Evolutionary conservation across 1,284 basidiomycete species (phyloP), one percentile per base, ranked within the genome.

Genomic region (Boletus holoroseus): DNA sequence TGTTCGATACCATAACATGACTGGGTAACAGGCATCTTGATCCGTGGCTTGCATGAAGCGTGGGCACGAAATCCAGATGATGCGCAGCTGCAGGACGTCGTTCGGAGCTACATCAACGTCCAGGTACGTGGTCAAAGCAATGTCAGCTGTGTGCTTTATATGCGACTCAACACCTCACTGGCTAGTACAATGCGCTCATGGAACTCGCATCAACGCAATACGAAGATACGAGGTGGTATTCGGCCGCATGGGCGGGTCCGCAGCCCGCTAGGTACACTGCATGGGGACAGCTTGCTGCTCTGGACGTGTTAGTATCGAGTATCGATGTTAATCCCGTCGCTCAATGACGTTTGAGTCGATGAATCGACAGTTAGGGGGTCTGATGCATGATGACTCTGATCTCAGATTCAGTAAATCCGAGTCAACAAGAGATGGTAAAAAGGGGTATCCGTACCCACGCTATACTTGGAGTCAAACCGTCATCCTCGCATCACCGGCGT

Each of bases 91-190:
- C 60, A 60, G 34, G 72, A 62, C 31, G 57, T 77, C 40, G 66
- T 78, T 41, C 71, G 69, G 50, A 73, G 73, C 55, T 78, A 77
- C 51, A 62, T 73, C 42, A 70, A 76, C 47, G 77, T 78, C 16
- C 77, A 78, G 71, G 76, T 73, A 43, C 32, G 69, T 24, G 24
- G 26, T 41, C n/a, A 13, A 30, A n/a, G 12, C 31, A 28, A 15
- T 12, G 5, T 16, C 16, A 35, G 27, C 8, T 8, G 30, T 16
- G 35, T 20, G 3, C 11, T 15, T 8, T 6, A 3, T 6, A 6
- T n/a, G n/a, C 5, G 20, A 37, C 37, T 39, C 6, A 2, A 35
- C 2, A 4, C 8, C 11, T 30, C 7, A 9, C 7, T 36, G 7
- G 7, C 1, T 20, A 49, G 44, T 45, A 49, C 24, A 57, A 49